Conservation (phyloP, 495 filamentous ascomycete genomes). For the Penicillium canariense region DNA sequence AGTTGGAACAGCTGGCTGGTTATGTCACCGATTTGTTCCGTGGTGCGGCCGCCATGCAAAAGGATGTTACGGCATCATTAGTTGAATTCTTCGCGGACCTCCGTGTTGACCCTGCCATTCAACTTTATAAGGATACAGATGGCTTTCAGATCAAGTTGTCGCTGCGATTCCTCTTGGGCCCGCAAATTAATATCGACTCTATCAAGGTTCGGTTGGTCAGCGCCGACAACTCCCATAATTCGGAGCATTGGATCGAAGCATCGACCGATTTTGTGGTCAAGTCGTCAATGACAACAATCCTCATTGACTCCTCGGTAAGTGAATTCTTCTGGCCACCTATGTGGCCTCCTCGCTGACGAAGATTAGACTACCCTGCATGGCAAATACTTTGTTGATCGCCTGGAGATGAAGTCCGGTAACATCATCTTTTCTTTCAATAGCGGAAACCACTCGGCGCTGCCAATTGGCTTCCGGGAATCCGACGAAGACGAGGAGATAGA, state of each 20-base stretch:
- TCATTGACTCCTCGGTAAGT: constrained; percentile 43
- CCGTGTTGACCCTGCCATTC: constrained; percentile 64
- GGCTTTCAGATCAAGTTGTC: constrained; percentile 71
- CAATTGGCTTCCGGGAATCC: constrained; percentile 44
- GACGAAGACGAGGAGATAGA: constrained; percentile 34
- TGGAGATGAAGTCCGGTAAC: constrained; percentile 66
- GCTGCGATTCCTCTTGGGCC: constrained; percentile 69
- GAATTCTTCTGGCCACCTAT: no score
- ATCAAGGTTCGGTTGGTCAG: constrained; percentile 63
- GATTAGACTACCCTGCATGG: constrained; percentile 66
- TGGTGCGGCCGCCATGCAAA: constrained; percentile 59
- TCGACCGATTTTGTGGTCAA: constrained; percentile 34
- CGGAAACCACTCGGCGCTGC: constrained; percentile 33
- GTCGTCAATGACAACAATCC: constrained; percentile 37
- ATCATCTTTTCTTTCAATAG: constrained; percentile 55
- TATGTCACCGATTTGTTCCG: constrained; percentile 65
- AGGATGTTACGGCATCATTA: constrained; percentile 65
- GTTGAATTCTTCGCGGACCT: constrained; percentile 71
- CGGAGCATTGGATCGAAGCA: constrained; percentile 45
- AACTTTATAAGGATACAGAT: constrained; percentile 69
- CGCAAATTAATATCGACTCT: constrained; percentile 63
- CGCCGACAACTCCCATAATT: constrained; percentile 31
- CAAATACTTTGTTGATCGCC: constrained; percentile 69
- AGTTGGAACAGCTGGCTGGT: constrained; percentile 56
- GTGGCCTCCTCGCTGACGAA: constrained; percentile 32